A percentile compares a stretch with the other conserved stretches of the same genome.
phyloP scores from a whole-genome alignment of 164 flowering plant species.

The Protea cynaroides region DNA sequence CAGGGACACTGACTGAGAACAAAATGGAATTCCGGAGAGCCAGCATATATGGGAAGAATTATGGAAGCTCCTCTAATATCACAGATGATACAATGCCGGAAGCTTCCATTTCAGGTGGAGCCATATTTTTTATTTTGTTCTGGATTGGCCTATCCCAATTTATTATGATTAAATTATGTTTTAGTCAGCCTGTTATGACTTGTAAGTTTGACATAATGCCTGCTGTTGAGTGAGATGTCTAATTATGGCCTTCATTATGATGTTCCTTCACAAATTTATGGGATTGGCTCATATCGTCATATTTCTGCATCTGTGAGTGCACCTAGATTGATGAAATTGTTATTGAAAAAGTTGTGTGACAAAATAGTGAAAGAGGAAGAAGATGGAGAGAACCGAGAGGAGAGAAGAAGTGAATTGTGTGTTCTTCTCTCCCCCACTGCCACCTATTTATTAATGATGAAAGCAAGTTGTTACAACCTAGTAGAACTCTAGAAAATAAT shows the following conservation, averaged over 20 bases:
- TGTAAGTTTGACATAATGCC: background rate
- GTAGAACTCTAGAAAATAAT: too few relatives aligned
- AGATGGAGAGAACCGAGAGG: too few relatives aligned
- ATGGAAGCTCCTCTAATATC: constrained; percentile 27
- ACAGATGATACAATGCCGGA: constrained; percentile 29
- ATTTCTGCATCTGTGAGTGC: too few relatives aligned
- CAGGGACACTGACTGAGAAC: constrained; percentile 90
- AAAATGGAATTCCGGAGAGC: constrained; percentile 87
- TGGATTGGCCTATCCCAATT: constrained; percentile 1
- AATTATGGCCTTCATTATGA: background rate
- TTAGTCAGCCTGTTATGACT: background rate
- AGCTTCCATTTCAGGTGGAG: constrained; percentile 20
- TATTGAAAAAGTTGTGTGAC: too few relatives aligned
- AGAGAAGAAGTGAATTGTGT: too few relatives aligned
- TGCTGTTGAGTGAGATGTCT: background rate
- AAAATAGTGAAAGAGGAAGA: too few relatives aligned
- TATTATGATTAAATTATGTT: background rate
- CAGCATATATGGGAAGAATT: constrained; percentile 58
- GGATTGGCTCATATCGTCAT: too few relatives aligned
- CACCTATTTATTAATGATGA: too few relatives aligned
- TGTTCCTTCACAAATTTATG: too few relatives aligned
- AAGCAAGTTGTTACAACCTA: too few relatives aligned
- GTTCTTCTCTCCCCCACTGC: too few relatives aligned
- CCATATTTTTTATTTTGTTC: background rate
- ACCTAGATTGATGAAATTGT: too few relatives aligned